Evolutionary conservation across 176 grass and related monocot genomes (phyloP).

Genomic region (Carex scoparia): DNA sequence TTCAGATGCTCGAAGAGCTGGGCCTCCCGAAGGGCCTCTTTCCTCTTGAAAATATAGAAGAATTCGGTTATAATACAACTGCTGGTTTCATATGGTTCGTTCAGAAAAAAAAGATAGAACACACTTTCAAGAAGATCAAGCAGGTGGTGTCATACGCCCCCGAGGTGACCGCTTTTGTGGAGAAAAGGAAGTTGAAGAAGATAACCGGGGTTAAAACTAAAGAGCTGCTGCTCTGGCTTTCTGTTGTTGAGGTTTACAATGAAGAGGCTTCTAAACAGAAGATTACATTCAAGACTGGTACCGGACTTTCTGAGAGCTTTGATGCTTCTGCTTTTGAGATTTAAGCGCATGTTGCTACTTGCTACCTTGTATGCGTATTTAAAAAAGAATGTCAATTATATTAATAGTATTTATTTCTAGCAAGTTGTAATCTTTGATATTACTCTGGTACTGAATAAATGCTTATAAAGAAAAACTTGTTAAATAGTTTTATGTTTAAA

Average conservation of each 20-base stretch:
- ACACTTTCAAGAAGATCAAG: constrained; percentile 21
- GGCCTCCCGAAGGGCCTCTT: background rate
- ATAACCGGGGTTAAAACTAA: constrained; percentile 20
- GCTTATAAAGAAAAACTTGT: no score
- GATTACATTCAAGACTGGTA: constrained; percentile 19
- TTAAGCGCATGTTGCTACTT: background rate
- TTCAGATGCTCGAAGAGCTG: constrained; percentile 19
- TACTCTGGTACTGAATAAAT: background rate
- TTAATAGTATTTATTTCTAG: background rate
- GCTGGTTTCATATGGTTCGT: constrained; percentile 15
- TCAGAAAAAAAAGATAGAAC: constrained; percentile 24
- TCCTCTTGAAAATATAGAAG: constrained; percentile 1
- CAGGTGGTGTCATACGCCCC: background rate
- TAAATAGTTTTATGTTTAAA: background rate
- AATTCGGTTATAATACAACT: constrained; percentile 15
- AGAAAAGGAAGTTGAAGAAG: constrained; percentile 22
- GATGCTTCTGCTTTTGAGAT: background rate
- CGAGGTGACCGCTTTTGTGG: constrained; percentile 23
- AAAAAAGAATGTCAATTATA: background rate
- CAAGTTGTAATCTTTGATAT: background rate
- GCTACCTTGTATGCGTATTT: background rate
- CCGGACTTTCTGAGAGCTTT: constrained; percentile 19
- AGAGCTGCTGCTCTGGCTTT: constrained; percentile 20
- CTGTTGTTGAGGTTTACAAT: constrained; percentile 15
- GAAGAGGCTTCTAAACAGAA: background rate